Evolutionary conservation across 2,329 filamentous ascomycete genomes (phyloP).

Genomic region (Arthrobotrys musiformis): DNA sequence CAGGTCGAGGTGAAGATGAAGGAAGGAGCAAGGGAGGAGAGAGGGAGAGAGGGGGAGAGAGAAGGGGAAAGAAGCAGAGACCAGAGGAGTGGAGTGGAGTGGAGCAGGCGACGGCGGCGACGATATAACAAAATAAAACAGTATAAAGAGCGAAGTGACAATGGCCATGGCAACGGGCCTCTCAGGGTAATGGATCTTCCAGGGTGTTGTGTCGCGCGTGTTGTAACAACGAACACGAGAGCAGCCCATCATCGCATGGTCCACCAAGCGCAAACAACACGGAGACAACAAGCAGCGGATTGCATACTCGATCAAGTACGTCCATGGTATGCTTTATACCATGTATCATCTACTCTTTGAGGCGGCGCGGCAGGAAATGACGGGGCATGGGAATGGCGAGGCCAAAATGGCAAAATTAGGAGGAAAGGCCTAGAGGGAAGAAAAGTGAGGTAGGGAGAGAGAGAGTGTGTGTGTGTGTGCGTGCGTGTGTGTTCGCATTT

Average conservation of each 20-base stretch:
- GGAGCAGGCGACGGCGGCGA: background rate
- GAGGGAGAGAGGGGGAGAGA: background rate
- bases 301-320: no score
- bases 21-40: background rate
- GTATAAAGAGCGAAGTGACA: background rate
- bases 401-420: constrained; percentile 8
- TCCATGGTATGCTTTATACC: no score
- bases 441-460: no score
- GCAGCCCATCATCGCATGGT: background rate
- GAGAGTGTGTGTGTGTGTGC: no score
- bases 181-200: background rate
- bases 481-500: no score
- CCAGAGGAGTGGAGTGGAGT: no score
- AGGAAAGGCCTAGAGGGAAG: no score
- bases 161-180: background rate
- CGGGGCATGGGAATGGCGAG: background rate
- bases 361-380: background rate
- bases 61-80: constrained; percentile 1
- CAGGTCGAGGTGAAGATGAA: background rate
- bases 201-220: background rate
- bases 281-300: no score
- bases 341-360: no score
- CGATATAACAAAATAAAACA: background rate
- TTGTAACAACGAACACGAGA: background rate
- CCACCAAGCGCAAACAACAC: background rate